Conservation (phyloP, 352 stramenopile species). For the Pythium biforme region DNA sequence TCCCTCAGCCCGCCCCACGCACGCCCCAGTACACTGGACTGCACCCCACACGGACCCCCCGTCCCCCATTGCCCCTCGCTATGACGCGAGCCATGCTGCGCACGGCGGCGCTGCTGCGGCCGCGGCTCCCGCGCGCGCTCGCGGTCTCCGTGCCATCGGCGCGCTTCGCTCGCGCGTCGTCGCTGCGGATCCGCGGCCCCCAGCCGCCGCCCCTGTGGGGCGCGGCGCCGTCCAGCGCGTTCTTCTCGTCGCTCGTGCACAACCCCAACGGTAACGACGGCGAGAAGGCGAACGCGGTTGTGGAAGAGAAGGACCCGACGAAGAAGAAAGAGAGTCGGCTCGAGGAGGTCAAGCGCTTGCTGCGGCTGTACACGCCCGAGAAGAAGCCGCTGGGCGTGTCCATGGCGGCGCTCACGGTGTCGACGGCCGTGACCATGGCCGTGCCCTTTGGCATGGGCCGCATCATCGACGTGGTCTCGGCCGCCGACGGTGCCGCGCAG, state of each 20-base stretch:
- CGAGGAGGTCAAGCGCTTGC: constrained; percentile 24
- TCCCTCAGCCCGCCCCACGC: too few relatives aligned
- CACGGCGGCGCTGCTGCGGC: constrained; percentile 20
- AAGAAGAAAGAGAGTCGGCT: constrained; percentile 18
- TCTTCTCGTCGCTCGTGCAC: constrained; percentile 28
- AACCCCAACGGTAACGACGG: constrained; percentile 18
- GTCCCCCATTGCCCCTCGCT: background rate
- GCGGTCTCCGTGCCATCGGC: background rate
- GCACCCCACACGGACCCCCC: background rate
- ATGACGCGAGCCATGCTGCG: constrained; percentile 27
- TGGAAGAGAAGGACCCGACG: constrained; percentile 3
- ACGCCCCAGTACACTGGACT: too few relatives aligned
- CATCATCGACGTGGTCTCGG: constrained; percentile 75
- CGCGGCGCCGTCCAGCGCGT: constrained; percentile 4
- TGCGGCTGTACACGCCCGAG: constrained; percentile 61
- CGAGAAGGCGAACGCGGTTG: background rate
- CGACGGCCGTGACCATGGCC: constrained; percentile 72
- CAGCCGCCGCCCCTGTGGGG: background rate
- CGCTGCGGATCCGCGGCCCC: too few relatives aligned
- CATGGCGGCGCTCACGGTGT: constrained; percentile 59
- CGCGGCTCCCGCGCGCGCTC: constrained; percentile 15
- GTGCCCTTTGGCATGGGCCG: constrained; percentile 81
- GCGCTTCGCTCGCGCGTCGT: too few relatives aligned
- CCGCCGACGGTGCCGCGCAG: constrained; percentile 36
- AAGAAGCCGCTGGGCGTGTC: constrained; percentile 66